Base-by-base conservation (phyloP, 805 yeast species). In the Vanderwaltozyma tropicalis region DNA sequence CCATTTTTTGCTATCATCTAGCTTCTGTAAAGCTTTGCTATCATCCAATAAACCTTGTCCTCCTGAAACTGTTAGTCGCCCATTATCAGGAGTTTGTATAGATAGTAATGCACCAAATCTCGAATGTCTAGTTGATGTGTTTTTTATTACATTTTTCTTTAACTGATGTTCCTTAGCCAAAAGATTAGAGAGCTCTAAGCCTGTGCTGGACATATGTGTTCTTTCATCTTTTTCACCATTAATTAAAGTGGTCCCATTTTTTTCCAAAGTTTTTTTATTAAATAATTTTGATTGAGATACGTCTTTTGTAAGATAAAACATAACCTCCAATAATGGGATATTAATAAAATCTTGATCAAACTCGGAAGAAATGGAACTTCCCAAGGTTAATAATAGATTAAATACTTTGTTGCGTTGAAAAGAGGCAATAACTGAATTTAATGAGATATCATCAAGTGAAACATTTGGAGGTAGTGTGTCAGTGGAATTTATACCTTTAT, bases 21-120 rank as follows among this genome's bases (percentile, higher is more conserved):
- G 61, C 31, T 74, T 70, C 18, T 72, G 70, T 26, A 89, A 57
- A 0, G 87, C 65, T 32, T 74, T 68, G n/a, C 60, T 52, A 8
- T 69, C 67, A 31, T 69, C 65, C 10, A 66, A 47, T 3, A 81
- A 49, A 3, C 78, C 85, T 46, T 83, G 88, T 2, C 94, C 92
- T n/a, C 62, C 62, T 3, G 92, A 71, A 1, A 86, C 71, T 5
- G 84, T 73, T 15, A 82, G 58, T 21, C 82, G 65, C 3, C 64
- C 67, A 21, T 76, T 66, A 37, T 78, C 77, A 18, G 71, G 68
- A 15, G 80, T 73, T 42, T 79, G 76, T 22, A 89, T 67, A 2
- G 94, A 78, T 10, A 87, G 59, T 44, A 88, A 63, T 0, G 96
- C 78, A 1, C 98, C 98, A 63, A 89, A 89, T 37, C 95, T 69